Conservation (phyloP, 768 basidiomycete genomes). For the Termitomyces sp. region DNA sequence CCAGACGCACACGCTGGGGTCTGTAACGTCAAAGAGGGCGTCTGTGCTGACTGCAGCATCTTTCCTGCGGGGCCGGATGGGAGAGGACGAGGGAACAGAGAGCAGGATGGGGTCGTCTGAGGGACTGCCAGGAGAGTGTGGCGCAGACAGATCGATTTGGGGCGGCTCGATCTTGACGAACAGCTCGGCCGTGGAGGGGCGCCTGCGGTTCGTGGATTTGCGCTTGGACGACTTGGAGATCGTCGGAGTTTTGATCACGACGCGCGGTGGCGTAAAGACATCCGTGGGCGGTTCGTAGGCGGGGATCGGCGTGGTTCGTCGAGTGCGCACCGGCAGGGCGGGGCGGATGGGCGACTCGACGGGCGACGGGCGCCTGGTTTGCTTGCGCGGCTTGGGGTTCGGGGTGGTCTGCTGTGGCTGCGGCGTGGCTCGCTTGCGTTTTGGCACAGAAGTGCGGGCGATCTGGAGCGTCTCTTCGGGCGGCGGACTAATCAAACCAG, state of each 20-base stretch:
- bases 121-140: conserved; percentile 67
- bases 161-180: conserved; percentile 62
- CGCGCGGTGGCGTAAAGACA: conserved; percentile 67
- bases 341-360: neutral
- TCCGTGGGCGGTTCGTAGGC: conserved; percentile 63
- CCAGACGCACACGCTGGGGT: conserved; percentile 25
- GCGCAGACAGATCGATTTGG: conserved; percentile 50
- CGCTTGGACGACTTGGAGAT: conserved; percentile 34
- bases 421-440: conserved; percentile 34
- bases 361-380: conserved; percentile 9
- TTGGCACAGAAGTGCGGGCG: conserved; percentile 21
- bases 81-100: conserved; percentile 33
- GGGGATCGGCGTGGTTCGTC: conserved; percentile 52
- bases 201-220: conserved; percentile 15
- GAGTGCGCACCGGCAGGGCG: conserved; percentile 14
- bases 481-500: conserved; percentile 47
- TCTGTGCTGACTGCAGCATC: conserved; percentile 19
- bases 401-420: conserved; percentile 41
- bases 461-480: conserved; percentile 49
- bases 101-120: conserved; percentile 73
- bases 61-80: conserved; percentile 8
- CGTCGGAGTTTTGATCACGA: conserved; percentile 44
- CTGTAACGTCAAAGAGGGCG: conserved; percentile 23
- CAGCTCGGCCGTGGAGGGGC: conserved; percentile 18
- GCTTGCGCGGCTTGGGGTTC: conserved; percentile 60